These are phyloP conservation scores for Rhynchospora pubera DNA, from an alignment of 176 grass and related monocot genomes.

Conservation along the genomic window DNA sequence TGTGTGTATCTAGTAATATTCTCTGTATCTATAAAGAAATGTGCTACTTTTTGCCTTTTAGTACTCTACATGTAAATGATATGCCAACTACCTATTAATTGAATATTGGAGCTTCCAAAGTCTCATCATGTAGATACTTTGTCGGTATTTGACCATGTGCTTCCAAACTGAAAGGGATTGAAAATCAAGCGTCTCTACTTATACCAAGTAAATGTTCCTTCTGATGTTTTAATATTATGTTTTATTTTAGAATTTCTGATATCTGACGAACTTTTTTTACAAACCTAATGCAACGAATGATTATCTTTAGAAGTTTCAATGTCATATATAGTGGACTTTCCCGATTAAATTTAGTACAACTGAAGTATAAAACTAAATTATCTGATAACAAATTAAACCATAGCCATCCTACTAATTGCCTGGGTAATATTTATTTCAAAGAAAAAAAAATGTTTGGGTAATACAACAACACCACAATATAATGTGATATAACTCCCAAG, in stretches of 20 bases:
- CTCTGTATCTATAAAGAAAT: background rate
- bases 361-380: background rate
- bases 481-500: background rate
- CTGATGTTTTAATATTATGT: too few relatives aligned
- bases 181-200: too few relatives aligned
- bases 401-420: too few relatives aligned
- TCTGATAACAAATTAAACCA: background rate
- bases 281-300: too few relatives aligned
- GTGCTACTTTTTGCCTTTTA: background rate
- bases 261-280: too few relatives aligned
- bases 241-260: too few relatives aligned
- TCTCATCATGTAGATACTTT: background rate
- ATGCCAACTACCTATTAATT: background rate
- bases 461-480: too few relatives aligned
- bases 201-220: too few relatives aligned
- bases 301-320: too few relatives aligned
- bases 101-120: background rate
- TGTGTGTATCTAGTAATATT: background rate
- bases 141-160: background rate
- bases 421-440: too few relatives aligned
- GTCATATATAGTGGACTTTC: background rate
- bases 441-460: too few relatives aligned
- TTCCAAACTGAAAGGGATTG: too few relatives aligned
- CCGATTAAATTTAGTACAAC: background rate
- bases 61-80: background rate